Conservation (phyloP, 1,139 yeast species). For the Yamadazyma sp. region DNA sequence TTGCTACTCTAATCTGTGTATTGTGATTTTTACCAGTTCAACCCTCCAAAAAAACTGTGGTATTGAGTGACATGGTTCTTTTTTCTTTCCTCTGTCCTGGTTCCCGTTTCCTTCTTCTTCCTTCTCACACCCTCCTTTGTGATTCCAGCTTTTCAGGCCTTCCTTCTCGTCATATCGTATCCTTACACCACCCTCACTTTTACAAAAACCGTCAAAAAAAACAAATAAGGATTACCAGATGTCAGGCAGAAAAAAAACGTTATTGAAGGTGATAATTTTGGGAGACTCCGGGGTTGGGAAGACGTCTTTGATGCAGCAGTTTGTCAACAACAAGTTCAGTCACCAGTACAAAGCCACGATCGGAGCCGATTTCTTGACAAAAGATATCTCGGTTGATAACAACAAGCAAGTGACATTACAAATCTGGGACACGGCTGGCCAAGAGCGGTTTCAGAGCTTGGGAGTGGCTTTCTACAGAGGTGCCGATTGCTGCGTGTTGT, state of each 20-base stretch:
- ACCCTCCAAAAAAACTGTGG: no score
- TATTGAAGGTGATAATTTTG: constrained; percentile 87
- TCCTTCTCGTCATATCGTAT: not conserved
- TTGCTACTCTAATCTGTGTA: no score
- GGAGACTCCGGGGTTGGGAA: constrained; percentile 99
- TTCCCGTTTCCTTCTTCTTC: not conserved
- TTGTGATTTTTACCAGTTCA: no score
- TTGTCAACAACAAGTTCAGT: constrained; percentile 91
- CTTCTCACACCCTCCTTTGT: no score
- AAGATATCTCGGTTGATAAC: constrained; percentile 76
- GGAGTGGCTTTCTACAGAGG: constrained; percentile 98
- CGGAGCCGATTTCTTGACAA: constrained; percentile 95
- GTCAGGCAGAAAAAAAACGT: constrained; percentile 84
- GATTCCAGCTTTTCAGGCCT: no score
- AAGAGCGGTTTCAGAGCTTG: constrained; percentile 92
- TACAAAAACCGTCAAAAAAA: not conserved
- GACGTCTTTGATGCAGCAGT: constrained; percentile 94
- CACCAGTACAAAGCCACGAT: constrained; percentile 97
- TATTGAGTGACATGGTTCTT: no score
- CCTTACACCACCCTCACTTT: constrained; percentile 2
- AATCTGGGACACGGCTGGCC: constrained; percentile 99
- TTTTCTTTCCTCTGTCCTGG: not conserved
- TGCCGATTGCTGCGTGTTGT: constrained; percentile 96
- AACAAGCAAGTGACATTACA: constrained; percentile 76
- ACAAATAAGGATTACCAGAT: constrained; percentile 25